Evolutionary conservation across 2,329 filamentous ascomycete genomes (phyloP).

Genomic region (Talaromyces sp.): DNA sequence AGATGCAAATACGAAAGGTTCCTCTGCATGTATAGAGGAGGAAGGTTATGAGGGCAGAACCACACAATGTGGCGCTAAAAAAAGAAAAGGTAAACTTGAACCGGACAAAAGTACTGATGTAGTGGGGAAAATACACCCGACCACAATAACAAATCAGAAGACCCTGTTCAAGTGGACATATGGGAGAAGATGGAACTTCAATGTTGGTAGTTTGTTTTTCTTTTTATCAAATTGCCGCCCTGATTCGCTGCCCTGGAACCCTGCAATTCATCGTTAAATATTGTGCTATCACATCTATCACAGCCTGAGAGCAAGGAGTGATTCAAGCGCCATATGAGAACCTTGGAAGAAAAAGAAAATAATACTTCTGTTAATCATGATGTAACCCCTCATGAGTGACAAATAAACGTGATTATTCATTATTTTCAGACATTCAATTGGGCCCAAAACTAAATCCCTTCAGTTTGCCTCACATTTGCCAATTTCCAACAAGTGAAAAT

Average conservation of each 20-base stretch:
- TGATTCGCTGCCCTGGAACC: conserved; percentile 2
- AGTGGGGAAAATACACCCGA: too few relatives aligned
- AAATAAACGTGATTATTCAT: not conserved
- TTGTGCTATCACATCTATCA: conserved; percentile 8
- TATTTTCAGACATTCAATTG: not conserved
- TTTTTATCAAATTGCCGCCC: conserved; percentile 1
- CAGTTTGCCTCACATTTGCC: not conserved
- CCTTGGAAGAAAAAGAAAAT: not conserved
- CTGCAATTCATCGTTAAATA: not conserved
- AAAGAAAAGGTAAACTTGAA: too few relatives aligned
- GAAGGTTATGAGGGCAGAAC: too few relatives aligned
- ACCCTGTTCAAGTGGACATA: too few relatives aligned
- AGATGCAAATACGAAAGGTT: too few relatives aligned
- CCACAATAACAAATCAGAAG: conserved; percentile 2
- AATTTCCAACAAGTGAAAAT: not conserved
- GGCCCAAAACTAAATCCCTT: not conserved
- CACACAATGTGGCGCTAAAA: too few relatives aligned
- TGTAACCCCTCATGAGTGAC: not conserved
- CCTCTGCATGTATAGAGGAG: too few relatives aligned
- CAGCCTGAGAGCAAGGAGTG: not conserved
- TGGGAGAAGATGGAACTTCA: too few relatives aligned
- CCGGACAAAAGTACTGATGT: too few relatives aligned
- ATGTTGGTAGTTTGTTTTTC: too few relatives aligned
- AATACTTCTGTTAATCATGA: not conserved
- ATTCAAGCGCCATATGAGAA: too few relatives aligned